phyloP scores from a whole-genome alignment of 2,329 filamentous ascomycete genomes.

The Didymella keratinophila region DNA sequence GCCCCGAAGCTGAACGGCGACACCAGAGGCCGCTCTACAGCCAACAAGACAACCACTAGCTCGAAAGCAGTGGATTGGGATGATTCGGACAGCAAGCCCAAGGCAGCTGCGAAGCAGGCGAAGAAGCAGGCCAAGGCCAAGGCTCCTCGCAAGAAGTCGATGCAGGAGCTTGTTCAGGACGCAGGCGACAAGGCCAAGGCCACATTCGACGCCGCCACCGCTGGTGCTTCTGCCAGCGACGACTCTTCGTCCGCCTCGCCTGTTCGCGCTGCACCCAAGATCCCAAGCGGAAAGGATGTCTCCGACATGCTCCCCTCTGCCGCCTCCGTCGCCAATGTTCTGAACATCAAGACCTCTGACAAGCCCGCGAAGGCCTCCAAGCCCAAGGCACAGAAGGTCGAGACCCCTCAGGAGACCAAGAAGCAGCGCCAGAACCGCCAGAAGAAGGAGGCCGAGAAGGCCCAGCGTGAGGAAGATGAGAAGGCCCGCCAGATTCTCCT shows the following conservation, averaged over 20 bases:
- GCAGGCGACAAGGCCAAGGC: constrained; percentile 44
- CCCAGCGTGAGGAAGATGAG: constrained; percentile 77
- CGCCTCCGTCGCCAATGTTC: constrained; percentile 72
- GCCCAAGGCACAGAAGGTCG: constrained; percentile 66
- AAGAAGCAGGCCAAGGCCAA: constrained; percentile 42
- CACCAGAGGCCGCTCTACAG: constrained; percentile 41
- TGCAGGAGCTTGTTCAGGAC: constrained; percentile 47
- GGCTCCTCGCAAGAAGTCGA: constrained; percentile 47
- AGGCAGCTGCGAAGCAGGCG: constrained; percentile 33
- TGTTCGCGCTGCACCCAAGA: constrained; percentile 52
- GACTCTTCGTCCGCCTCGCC: constrained; percentile 73
- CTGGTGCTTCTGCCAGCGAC: constrained; percentile 82
- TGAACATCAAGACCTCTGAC: constrained; percentile 76
- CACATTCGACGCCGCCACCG: constrained; percentile 58
- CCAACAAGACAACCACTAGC: constrained; percentile 32
- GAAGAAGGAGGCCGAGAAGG: constrained; percentile 84
- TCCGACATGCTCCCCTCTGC: constrained; percentile 90
- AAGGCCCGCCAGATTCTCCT: constrained; percentile 76
- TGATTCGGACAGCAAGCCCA: constrained; percentile 40
- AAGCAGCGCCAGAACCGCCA: constrained; percentile 93
- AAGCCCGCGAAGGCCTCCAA: constrained; percentile 66
- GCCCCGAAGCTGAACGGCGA: constrained; percentile 33
- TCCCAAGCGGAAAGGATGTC: constrained; percentile 72
- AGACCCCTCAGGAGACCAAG: constrained; percentile 75
- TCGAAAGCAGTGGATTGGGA: constrained; percentile 37